Percentiles rank a stretch among this genome's conserved stretches.
Evolutionary conservation across 2,329 filamentous ascomycete genomes (phyloP).

Genomic region (Calycina herbarum): DNA sequence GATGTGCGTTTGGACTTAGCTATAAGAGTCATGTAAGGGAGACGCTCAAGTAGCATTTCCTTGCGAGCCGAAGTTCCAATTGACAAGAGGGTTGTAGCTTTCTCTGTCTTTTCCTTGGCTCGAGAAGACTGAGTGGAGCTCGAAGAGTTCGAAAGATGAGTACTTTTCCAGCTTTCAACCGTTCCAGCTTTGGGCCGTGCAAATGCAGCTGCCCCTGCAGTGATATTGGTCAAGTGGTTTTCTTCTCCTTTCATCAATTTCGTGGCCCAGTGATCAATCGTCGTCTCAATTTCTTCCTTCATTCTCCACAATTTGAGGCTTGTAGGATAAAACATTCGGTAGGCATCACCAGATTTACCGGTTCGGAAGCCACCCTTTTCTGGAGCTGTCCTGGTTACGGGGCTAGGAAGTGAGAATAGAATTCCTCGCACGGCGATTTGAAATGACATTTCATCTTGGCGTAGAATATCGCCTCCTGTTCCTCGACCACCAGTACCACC

Average conservation of each 20-base stretch:
- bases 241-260: conserved; percentile 58
- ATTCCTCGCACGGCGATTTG: conserved; percentile 86
- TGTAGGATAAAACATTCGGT: conserved; percentile 90
- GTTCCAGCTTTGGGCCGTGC: conserved; percentile 43
- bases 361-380: conserved; percentile 35
- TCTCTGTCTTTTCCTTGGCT: conserved; percentile 29
- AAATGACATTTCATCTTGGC: conserved; percentile 93
- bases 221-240: conserved; percentile 40
- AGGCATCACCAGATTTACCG: conserved; percentile 57
- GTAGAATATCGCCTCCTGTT: conserved; percentile 69
- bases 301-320: conserved; percentile 81
- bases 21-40: conserved; percentile 82
- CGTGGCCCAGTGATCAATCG: conserved; percentile 69
- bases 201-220: conserved; percentile 51
- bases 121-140: conserved; percentile 8
- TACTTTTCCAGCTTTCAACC: conserved; percentile 39
- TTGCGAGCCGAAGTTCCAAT: conserved; percentile 63
- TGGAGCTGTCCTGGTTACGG: conserved; percentile 69
- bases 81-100: conserved; percentile 49
- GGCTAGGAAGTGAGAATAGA: conserved; percentile 79
- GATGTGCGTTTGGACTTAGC: conserved; percentile 36
- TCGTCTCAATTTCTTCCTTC: conserved; percentile 76
- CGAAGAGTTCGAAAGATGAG: conserved; percentile 11
- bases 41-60: conserved; percentile 78
- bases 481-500: conserved; percentile 50